A percentile compares a stretch with the other conserved stretches of the same genome.
phyloP scores from a whole-genome alignment of 129 eudicot species.

The Oenanthe sinensis region DNA sequence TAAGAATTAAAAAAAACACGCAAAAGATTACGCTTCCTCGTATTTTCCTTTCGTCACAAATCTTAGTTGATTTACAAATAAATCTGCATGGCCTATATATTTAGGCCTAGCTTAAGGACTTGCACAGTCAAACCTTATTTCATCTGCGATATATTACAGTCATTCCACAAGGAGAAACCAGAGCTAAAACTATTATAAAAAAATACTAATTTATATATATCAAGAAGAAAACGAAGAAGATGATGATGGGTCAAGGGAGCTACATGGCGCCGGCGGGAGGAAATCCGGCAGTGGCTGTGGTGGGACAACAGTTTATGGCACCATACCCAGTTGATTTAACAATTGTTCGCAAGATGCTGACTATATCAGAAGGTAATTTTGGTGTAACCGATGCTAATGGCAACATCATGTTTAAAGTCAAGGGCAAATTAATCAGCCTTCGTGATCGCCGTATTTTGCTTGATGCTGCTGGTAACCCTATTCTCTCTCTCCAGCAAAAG shows the following conservation, averaged over 20 bases:
- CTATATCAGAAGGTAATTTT: constrained; percentile 26
- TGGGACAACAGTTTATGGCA: constrained; percentile 29
- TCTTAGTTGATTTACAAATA: too few relatives aligned
- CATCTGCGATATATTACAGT: too few relatives aligned
- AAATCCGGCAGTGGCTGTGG: constrained; percentile 25
- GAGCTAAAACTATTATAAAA: not conserved
- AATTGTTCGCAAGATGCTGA: constrained; percentile 24
- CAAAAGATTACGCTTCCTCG: not conserved
- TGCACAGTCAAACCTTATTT: not conserved
- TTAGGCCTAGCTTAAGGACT: not conserved
- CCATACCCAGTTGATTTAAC: constrained; percentile 32
- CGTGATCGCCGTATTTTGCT: constrained; percentile 40
- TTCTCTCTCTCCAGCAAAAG: constrained; percentile 42
- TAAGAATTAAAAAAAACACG: too few relatives aligned
- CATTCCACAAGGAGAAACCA: not conserved
- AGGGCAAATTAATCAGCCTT: constrained; percentile 27
- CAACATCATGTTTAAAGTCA: constrained; percentile 35
- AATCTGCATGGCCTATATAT: not conserved
- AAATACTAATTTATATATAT: not conserved
- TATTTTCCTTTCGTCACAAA: not conserved
- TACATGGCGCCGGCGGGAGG: constrained; percentile 5
- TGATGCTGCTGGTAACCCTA: constrained; percentile 39
- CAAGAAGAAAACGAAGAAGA: not conserved
- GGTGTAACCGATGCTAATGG: constrained; percentile 33
- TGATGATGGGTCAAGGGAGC: constrained; percentile 1